A percentile compares a stretch with the other conserved stretches of the same genome.
These are phyloP conservation scores for Fusarium sp. DNA, from an alignment of 2,329 filamentous ascomycete genomes.

Conservation along the genomic window DNA sequence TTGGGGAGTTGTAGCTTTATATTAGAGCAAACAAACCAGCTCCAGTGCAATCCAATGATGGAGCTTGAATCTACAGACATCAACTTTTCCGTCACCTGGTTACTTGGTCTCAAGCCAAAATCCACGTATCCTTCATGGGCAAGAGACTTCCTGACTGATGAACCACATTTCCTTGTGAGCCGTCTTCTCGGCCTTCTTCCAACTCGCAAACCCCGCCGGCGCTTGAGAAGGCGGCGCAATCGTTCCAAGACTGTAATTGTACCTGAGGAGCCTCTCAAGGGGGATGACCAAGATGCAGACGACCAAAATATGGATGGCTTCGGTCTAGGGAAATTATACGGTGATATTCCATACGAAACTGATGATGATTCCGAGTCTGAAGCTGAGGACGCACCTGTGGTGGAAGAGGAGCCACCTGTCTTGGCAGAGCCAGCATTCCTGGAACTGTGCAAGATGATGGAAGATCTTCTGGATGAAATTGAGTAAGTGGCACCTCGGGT, in stretches of 20 bases:
- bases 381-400: conserved; percentile 20
- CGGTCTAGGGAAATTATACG: conserved; percentile 38
- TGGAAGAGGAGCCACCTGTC: conserved; percentile 36
- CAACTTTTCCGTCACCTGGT: conserved; percentile 44
- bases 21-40: conserved; percentile 32
- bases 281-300: conserved; percentile 13
- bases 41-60: conserved; percentile 29
- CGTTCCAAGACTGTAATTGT: conserved; percentile 24
- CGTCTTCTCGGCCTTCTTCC: conserved; percentile 42
- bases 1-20: conserved; percentile 30
- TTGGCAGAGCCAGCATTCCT: conserved; percentile 42
- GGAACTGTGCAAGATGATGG: conserved; percentile 40
- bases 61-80: conserved; percentile 41
- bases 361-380: conserved; percentile 37
- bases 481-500: conserved; percentile 35
- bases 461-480: conserved; percentile 44
- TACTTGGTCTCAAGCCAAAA: conserved; percentile 41
- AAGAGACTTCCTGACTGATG: conserved; percentile 38
- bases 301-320: conserved; percentile 30
- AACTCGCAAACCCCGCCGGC: conserved; percentile 30
- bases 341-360: conserved; percentile 33
- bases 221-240: conserved; percentile 34
- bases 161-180: conserved; percentile 44
- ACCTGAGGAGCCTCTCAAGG: conserved; percentile 7
- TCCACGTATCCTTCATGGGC: conserved; percentile 40